Conservation (phyloP, 805 yeast species). For the Monosporozyma siamensis region DNA sequence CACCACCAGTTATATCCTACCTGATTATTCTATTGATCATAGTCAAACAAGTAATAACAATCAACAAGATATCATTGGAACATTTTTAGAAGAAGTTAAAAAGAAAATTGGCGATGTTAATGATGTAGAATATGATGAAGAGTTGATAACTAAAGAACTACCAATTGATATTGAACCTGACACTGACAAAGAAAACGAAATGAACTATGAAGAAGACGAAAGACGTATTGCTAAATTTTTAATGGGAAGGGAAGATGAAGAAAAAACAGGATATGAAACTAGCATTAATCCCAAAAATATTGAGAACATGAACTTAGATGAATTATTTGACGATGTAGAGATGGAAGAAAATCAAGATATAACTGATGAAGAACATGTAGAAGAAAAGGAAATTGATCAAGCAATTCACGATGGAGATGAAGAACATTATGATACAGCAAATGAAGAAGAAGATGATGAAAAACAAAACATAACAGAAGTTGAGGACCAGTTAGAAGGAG, state of each 20-base stretch:
- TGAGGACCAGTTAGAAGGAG: too few relatives aligned
- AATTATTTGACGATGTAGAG: not conserved
- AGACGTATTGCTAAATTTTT: not conserved
- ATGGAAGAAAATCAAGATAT: too few relatives aligned
- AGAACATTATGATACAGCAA: too few relatives aligned
- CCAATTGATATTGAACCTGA: not conserved
- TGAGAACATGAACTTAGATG: not conserved
- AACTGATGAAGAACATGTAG: too few relatives aligned
- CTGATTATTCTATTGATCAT: constrained; percentile 1
- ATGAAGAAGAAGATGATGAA: too few relatives aligned
- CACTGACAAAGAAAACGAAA: not conserved
- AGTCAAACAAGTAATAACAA: not conserved
- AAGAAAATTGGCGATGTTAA: not conserved
- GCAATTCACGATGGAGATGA: too few relatives aligned
- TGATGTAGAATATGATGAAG: not conserved
- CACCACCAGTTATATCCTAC: constrained; percentile 1
- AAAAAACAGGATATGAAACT: not conserved
- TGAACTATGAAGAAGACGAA: not conserved
- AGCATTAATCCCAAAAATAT: not conserved
- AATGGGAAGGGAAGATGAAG: not conserved
- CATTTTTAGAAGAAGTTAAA: not conserved
- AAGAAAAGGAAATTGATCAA: too few relatives aligned
- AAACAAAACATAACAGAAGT: too few relatives aligned
- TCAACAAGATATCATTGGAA: constrained; percentile 2
- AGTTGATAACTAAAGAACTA: not conserved